Conservation (phyloP, 495 filamentous ascomycete genomes). For the Xylaria acuta region DNA sequence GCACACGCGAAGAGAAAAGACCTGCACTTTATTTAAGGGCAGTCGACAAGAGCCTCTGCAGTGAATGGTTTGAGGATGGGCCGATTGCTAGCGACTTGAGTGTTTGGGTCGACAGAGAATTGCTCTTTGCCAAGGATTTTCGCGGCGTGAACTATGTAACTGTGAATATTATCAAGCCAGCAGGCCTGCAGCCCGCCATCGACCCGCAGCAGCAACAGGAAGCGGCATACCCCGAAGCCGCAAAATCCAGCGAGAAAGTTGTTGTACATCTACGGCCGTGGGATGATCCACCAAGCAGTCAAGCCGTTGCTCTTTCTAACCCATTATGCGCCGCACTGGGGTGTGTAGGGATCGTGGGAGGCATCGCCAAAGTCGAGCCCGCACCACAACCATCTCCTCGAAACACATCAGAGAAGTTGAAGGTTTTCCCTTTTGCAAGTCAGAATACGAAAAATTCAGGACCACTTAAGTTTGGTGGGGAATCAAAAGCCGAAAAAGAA, state of each 20-base stretch:
- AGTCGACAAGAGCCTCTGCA: slow-evolving; percentile 68
- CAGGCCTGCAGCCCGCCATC: slow-evolving; percentile 73
- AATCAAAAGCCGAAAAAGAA: slow-evolving; percentile 77
- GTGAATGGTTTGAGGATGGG: slow-evolving; percentile 75
- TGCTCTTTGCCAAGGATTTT: slow-evolving; percentile 70
- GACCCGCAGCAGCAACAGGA: slow-evolving; percentile 76
- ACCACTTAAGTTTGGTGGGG: slow-evolving; percentile 86
- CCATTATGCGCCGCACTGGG: slow-evolving; percentile 74
- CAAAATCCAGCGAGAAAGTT: slow-evolving; percentile 70
- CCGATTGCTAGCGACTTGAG: slow-evolving; percentile 66
- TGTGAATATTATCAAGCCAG: slow-evolving; percentile 80
- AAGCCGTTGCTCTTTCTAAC: slow-evolving; percentile 78
- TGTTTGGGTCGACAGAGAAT: slow-evolving; percentile 83
- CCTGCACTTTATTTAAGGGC: slow-evolving; percentile 77
- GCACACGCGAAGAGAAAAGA: slow-evolving; percentile 63
- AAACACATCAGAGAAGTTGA: slow-evolving; percentile 60
- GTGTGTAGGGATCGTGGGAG: slow-evolving; percentile 78
- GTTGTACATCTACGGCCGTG: slow-evolving; percentile 78
- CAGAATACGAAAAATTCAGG: slow-evolving; percentile 58
- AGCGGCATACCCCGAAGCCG: slow-evolving; percentile 54
- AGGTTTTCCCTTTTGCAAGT: slow-evolving; percentile 77
- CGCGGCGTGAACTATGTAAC: slow-evolving; percentile 74
- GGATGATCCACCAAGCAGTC: slow-evolving; percentile 84
- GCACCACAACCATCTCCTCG: slow-evolving; percentile 46
- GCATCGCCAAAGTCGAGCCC: slow-evolving; percentile 81